phyloP scores from a whole-genome alignment of 1,284 basidiomycete species.

The Pisolithus thermaeus region DNA sequence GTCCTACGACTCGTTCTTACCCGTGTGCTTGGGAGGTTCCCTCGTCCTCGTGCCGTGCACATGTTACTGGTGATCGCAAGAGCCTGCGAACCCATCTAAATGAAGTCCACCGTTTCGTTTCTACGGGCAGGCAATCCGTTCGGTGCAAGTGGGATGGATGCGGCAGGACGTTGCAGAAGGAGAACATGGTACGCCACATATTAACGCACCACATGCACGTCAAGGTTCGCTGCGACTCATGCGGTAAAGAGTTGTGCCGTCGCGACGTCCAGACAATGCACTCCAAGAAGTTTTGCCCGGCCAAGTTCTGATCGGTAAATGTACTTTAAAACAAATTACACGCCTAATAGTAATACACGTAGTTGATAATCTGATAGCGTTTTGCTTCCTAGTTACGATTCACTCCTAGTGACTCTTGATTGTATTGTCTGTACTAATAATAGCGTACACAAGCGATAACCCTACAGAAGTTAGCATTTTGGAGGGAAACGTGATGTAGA shows the following conservation, averaged over 20 bases:
- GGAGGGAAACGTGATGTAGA: not conserved
- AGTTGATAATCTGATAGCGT: not conserved
- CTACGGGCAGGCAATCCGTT: not conserved
- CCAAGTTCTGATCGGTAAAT: not conserved
- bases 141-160: not conserved
- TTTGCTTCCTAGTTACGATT: no score
- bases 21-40: not conserved
- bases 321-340: not conserved
- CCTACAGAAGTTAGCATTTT: not conserved
- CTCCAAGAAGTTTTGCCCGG: not conserved
- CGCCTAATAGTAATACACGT: not conserved
- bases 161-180: not conserved
- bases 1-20: not conserved
- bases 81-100: not conserved
- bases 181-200: not conserved
- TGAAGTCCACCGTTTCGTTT: not conserved
- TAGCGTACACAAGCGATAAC: not conserved
- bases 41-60: slow-evolving; percentile 4
- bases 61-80: slow-evolving; percentile 14
- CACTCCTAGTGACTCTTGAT: not conserved
- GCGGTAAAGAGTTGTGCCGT: not conserved
- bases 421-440: not conserved
- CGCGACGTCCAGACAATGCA: not conserved
- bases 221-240: not conserved
- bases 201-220: not conserved